Evolutionary conservation across 177 flowering plant species (phyloP).

Genomic region (Vitis hybrid): DNA sequence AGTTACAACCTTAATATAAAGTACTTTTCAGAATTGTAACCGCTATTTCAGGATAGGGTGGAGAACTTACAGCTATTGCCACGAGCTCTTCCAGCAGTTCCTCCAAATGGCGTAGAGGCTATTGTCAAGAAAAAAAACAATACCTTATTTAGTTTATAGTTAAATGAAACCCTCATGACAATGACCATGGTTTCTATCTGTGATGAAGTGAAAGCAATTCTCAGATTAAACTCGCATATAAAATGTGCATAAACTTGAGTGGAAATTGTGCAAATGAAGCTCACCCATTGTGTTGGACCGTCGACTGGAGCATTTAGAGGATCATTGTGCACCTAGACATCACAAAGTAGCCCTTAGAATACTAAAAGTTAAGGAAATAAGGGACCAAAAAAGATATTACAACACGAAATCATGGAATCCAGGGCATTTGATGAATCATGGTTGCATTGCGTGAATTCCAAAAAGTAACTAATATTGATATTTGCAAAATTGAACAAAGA

Average conservation of each 20-base stretch:
- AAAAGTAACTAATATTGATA: too few relatives aligned
- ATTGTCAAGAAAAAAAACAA: constrained; percentile 4
- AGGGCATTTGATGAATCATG: too few relatives aligned
- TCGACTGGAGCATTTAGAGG: constrained; percentile 94
- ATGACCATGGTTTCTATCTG: too few relatives aligned
- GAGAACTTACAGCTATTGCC: constrained; percentile 79
- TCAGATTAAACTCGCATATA: too few relatives aligned
- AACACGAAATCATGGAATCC: background rate
- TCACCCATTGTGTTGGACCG: constrained; percentile 99
- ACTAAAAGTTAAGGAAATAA: background rate
- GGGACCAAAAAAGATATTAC: background rate
- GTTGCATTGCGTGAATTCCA: too few relatives aligned
- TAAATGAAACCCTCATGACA: background rate
- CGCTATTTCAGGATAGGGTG: background rate
- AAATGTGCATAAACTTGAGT: too few relatives aligned
- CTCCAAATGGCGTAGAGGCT: constrained; percentile 93
- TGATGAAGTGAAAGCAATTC: too few relatives aligned
- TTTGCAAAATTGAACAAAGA: too few relatives aligned
- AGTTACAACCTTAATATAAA: background rate
- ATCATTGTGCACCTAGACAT: constrained; percentile 85
- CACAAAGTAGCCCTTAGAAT: constrained; percentile 17
- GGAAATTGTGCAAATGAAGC: constrained; percentile 17
- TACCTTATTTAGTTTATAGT: background rate
- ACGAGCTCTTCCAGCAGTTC: constrained; percentile 88
- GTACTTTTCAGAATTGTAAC: background rate